Evolutionary conservation across 257 asterid genomes (phyloP), one percentile per base, ranked within the genome.

Genomic region (Capsicum pubescens): DNA sequence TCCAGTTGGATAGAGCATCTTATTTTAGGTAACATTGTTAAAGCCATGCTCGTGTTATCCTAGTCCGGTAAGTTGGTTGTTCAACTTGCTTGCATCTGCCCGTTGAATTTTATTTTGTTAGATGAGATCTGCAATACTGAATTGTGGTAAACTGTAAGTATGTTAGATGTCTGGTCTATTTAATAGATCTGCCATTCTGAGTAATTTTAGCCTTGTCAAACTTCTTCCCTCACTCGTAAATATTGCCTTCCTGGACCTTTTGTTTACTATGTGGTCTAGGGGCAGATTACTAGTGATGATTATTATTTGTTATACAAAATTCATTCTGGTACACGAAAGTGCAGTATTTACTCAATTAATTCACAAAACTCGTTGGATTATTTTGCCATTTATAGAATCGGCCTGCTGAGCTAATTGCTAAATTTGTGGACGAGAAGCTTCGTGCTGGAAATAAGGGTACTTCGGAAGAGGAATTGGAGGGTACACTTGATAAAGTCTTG

Each of bases 371-470:
- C 60, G 78, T 32, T 35, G 26, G 48, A 7, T 69, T 19, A 39
- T 39, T 69, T 68, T 87, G 12, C 54, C 50, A 69, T 86, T 39
- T 81, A 61, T 88, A 97, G 98, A 97, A 97, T 83, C 99, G 99
- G 21, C 98, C 98, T 84, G 98, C 98, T 70, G 99, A 97, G 95
- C 91, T 97, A 39, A 94, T 97, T 82, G 99, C 99, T 70, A 97
- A 95, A 90, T 97, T 95, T 90, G 91, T 97, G 83, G 99, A 97
- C 56, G 99, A 97, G 90, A 97, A 95, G 88, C 98, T 97, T 64
- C 99, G 99, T 36, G 97, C 99, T 59, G 98, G 99, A 82, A 97
- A 97, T 87, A 95, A 97, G 91, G 99, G 98, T 85, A 93, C 97
- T 58, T 95, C 99, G 54, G 99, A 97, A 92, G 99, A 97, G 92